These are phyloP conservation scores for Hortiboletus campestris DNA, from an alignment of 768 basidiomycete genomes.

Conservation along the genomic window DNA sequence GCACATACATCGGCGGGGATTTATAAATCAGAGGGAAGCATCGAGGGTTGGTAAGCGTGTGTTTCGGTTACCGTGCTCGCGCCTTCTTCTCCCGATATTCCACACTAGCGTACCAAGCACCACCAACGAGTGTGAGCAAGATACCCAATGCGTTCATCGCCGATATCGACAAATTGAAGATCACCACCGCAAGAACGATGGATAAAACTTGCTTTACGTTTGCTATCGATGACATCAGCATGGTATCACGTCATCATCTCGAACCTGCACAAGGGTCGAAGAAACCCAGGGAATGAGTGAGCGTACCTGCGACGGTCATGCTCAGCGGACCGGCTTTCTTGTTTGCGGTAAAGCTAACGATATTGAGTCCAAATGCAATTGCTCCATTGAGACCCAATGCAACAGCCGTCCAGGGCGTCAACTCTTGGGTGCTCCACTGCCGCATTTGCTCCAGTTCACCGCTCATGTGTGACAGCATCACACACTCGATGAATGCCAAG, in stretches of 20 bases:
- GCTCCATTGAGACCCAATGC: slow-evolving; percentile 74
- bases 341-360: slow-evolving; percentile 96
- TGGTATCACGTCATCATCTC: neutral
- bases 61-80: slow-evolving; percentile 14
- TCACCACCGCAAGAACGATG: slow-evolving; percentile 73
- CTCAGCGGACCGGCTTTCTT: slow-evolving; percentile 83
- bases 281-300: neutral
- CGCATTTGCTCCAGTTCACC: slow-evolving; percentile 76
- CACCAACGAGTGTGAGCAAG: slow-evolving; percentile 77
- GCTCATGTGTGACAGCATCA: slow-evolving; percentile 68
- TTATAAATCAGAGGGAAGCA: neutral
- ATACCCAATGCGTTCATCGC: slow-evolving; percentile 82
- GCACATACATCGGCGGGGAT: neutral
- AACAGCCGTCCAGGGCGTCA: slow-evolving; percentile 39
- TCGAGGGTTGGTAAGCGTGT: neutral
- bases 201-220: slow-evolving; percentile 95
- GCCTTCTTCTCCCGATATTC: slow-evolving; percentile 53
- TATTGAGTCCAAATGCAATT: slow-evolving; percentile 90
- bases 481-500: slow-evolving; percentile 85
- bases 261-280: slow-evolving; percentile 5
- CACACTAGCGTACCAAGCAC: slow-evolving; percentile 73
- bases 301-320: slow-evolving; percentile 86
- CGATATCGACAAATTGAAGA: slow-evolving; percentile 84
- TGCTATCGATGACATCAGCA: slow-evolving; percentile 41
- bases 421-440: slow-evolving; percentile 42